Evolutionary conservation across 2,329 filamentous ascomycete species (phyloP).

Genomic region (Clonostachys byssicola): DNA sequence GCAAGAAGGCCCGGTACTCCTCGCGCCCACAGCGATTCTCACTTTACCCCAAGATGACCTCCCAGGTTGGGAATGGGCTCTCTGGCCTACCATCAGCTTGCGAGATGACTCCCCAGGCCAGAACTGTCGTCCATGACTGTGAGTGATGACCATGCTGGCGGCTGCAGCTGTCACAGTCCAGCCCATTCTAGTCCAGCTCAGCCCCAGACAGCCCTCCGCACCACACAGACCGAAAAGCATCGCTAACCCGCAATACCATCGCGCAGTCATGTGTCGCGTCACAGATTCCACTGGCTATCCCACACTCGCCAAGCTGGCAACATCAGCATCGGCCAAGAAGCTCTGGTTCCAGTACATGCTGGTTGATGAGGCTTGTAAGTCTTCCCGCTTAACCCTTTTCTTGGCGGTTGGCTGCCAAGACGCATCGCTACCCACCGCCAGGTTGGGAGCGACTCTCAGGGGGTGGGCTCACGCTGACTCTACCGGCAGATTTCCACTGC

Average conservation of each 20-base stretch:
- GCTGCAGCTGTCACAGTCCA: not conserved
- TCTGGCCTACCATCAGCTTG: not conserved
- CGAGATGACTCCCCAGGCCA: conserved; percentile 3
- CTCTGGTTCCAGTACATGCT: conserved; percentile 17
- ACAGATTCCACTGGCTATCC: not conserved
- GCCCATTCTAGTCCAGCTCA: not conserved
- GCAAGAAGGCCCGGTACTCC: too few species aligned
- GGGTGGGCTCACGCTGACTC: not conserved
- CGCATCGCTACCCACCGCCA: not conserved
- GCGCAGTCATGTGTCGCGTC: not conserved
- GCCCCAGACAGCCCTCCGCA: too few species aligned
- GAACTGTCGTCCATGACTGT: conserved; percentile 1
- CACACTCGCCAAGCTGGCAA: too few species aligned
- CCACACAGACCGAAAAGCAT: too few species aligned
- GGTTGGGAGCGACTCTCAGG: not conserved
- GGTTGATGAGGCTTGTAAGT: conserved; percentile 22
- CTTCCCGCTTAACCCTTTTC: not conserved
- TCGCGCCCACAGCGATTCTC: not conserved
- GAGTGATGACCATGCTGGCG: not conserved
- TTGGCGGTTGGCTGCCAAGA: not conserved
- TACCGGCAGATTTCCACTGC: conserved; percentile 16
- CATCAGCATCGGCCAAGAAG: not conserved
- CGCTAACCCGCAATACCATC: too few species aligned
- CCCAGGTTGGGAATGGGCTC: conserved; percentile 2
- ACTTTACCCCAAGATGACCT: not conserved